phyloP scores from a whole-genome alignment of 2,329 filamentous ascomycete genomes.

The Aspergillus pseudotamarii region DNA sequence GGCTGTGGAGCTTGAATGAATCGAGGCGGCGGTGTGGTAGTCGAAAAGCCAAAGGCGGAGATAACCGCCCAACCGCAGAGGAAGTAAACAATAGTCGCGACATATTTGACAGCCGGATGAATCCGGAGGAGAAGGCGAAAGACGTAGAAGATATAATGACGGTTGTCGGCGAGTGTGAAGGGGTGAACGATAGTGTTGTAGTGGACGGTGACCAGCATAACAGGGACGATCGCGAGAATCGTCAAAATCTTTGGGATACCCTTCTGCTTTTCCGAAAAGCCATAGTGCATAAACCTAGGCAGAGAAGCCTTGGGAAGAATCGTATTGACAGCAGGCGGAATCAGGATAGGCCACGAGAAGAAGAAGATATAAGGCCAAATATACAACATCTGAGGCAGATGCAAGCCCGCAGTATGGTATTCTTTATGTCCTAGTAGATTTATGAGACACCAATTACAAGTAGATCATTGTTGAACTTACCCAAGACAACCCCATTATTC shows the following conservation, averaged over 20 bases:
- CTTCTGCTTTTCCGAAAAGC: constrained; percentile 34
- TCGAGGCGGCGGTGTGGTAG: constrained; percentile 24
- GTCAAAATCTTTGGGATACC: constrained; percentile 44
- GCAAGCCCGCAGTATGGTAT: constrained; percentile 87
- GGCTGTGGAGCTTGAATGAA: constrained; percentile 22
- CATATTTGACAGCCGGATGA: constrained; percentile 65
- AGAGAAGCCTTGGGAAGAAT: constrained; percentile 37
- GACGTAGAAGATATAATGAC: constrained; percentile 96
- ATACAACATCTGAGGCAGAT: constrained; percentile 91
- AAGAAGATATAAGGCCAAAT: constrained; percentile 89
- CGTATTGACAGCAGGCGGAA: constrained; percentile 55
- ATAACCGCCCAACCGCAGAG: constrained; percentile 70
- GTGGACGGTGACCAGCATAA: constrained; percentile 60
- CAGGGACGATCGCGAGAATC: constrained; percentile 36
- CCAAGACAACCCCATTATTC: constrained; percentile 91
- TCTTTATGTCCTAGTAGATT: constrained; percentile 75
- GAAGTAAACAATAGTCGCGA: constrained; percentile 71
- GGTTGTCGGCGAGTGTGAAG: constrained; percentile 93
- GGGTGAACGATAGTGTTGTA: constrained; percentile 94
- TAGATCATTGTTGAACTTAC: constrained; percentile 48
- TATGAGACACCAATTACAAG: constrained; percentile 4
- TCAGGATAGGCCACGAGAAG: constrained; percentile 80
- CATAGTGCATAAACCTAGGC: constrained; percentile 37
- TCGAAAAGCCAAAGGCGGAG: constrained; percentile 58
- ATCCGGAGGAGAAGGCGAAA: constrained; percentile 80